Percentiles rank a stretch among this genome's conserved stretches.
Evolutionary conservation across 345 rosid species (phyloP).

Genomic region (Mangifera indica): DNA sequence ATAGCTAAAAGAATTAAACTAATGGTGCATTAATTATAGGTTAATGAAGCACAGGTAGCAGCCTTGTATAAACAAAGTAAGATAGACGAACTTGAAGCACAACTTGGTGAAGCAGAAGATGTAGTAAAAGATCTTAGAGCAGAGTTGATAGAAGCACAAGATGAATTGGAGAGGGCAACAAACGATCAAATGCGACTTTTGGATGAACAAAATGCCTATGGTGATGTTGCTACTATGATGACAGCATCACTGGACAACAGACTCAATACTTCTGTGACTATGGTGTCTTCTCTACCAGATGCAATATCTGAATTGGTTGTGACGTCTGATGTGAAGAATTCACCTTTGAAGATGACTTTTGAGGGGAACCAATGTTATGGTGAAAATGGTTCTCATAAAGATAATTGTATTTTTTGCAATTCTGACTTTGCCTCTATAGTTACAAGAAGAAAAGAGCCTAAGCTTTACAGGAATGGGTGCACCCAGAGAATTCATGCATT

Average conservation of each 20-base stretch:
- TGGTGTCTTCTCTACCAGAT: slow-evolving; percentile 33
- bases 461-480: slow-evolving; percentile 47
- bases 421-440: slow-evolving; percentile 67
- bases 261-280: slow-evolving; percentile 26
- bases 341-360: slow-evolving; percentile 29
- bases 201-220: slow-evolving; percentile 17
- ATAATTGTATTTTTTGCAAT: slow-evolving; percentile 44
- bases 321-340: slow-evolving; percentile 32
- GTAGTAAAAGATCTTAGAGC: slow-evolving; percentile 76
- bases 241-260: slow-evolving; percentile 29
- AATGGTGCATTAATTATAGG: slow-evolving; percentile 38
- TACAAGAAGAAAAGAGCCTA: slow-evolving; percentile 61
- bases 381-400: slow-evolving; percentile 35
- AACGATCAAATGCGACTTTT: slow-evolving; percentile 27
- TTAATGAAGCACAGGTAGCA: slow-evolving; percentile 60
- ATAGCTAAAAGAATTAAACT: background rate
- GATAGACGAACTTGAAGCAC: slow-evolving; percentile 88
- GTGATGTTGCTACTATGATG: slow-evolving; percentile 23
- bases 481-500: slow-evolving; percentile 61
- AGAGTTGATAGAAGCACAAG: slow-evolving; percentile 62
- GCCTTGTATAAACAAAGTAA: slow-evolving; percentile 50
- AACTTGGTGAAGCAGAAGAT: slow-evolving; percentile 85
- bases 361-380: slow-evolving; percentile 34
- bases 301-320: slow-evolving; percentile 26
- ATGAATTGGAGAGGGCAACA: slow-evolving; percentile 52